phyloP scores from a whole-genome alignment of 441 rosid genomes.

The Arabidopsis lyrata region DNA sequence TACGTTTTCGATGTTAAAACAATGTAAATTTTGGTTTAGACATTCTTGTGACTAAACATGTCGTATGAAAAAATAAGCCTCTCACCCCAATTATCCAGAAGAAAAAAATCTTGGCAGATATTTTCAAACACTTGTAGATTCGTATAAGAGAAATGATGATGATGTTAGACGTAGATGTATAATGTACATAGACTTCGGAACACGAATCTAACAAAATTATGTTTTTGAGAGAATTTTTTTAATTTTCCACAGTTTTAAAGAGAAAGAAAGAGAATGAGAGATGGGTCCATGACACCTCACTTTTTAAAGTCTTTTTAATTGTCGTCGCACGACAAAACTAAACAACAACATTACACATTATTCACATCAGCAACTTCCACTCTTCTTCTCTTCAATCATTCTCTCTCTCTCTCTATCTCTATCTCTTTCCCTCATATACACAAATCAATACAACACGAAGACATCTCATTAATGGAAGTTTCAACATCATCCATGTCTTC shows the following conservation, averaged over 20 bases:
- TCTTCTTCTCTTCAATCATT: slow-evolving; percentile 46
- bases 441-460: slow-evolving; percentile 35
- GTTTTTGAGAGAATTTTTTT: slow-evolving; percentile 5
- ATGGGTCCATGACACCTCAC: slow-evolving; percentile 51
- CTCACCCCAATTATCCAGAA: not conserved
- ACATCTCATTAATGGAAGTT: slow-evolving; percentile 39
- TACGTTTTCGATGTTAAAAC: not conserved
- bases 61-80: not conserved
- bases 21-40: not conserved
- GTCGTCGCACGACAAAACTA: slow-evolving; percentile 46
- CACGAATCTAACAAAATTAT: slow-evolving; percentile 39
- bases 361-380: slow-evolving; percentile 50
- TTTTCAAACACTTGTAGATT: slow-evolving; percentile 29
- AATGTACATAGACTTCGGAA: slow-evolving; percentile 29
- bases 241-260: not conserved
- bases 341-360: slow-evolving; percentile 44
- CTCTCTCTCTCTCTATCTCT: slow-evolving; percentile 40
- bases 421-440: slow-evolving; percentile 39
- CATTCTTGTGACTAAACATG: not conserved
- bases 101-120: slow-evolving; percentile 7
- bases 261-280: slow-evolving; percentile 32
- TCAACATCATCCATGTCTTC: slow-evolving; percentile 44
- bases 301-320: slow-evolving; percentile 44
- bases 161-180: slow-evolving; percentile 22
- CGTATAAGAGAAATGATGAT: slow-evolving; percentile 27